Evolutionary conservation across 305 asterid species (phyloP).

Genomic region (Solanum hybrid): DNA sequence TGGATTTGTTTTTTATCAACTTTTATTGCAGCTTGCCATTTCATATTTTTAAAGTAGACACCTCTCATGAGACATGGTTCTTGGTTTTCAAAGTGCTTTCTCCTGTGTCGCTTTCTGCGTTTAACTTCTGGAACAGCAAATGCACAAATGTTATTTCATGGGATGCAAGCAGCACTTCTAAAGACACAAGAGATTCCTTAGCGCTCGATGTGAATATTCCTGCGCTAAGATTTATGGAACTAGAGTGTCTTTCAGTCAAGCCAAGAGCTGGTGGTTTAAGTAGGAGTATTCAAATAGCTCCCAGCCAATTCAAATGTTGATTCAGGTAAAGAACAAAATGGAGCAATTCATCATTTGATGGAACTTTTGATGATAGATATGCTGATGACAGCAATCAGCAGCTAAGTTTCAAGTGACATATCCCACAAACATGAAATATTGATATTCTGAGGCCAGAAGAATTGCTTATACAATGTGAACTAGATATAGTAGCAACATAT

Average conservation of each 20-base stretch:
- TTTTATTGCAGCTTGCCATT: constrained; percentile 99
- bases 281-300: neutral
- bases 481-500: neutral
- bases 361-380: constrained; percentile 2
- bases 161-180: neutral
- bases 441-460: neutral
- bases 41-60: constrained; percentile 84
- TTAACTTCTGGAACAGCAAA: constrained; percentile 46
- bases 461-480: neutral
- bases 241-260: neutral
- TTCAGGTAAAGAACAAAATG: neutral
- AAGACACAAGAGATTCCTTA: neutral
- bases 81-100: constrained; percentile 79
- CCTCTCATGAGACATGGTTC: constrained; percentile 84
- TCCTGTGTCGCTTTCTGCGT: constrained; percentile 77
- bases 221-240: neutral
- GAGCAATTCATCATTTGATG: neutral
- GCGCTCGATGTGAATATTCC: neutral
- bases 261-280: neutral
- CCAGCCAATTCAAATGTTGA: neutral
- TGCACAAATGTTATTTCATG: neutral
- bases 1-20: constrained; percentile 98
- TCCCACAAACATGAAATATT: neutral
- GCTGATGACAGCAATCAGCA: neutral
- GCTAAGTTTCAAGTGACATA: neutral